These are phyloP conservation scores for Macroventuria anomochaeta DNA, from an alignment of 2,329 filamentous ascomycete species.

Conservation along the genomic window DNA sequence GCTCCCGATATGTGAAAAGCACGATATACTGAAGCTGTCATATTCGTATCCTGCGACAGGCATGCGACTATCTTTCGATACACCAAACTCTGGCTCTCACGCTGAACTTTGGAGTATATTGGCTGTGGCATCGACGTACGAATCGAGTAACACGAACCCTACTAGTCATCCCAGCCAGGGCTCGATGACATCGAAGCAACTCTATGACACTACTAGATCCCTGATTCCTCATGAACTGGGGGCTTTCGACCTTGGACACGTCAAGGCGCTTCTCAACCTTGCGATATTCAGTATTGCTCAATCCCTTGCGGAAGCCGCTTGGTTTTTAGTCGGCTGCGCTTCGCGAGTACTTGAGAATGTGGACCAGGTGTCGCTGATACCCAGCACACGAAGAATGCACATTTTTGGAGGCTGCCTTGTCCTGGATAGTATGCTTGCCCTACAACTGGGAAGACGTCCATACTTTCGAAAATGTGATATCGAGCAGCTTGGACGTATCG, in stretches of 20 bases:
- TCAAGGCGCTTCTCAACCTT: constrained; percentile 57
- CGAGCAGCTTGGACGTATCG: constrained; percentile 56
- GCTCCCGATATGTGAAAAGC: constrained; percentile 75
- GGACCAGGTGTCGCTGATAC: constrained; percentile 42
- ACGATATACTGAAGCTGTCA: constrained; percentile 64
- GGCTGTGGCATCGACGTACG: constrained; percentile 50
- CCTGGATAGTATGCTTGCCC: constrained; percentile 65
- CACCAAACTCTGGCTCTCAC: constrained; percentile 45
- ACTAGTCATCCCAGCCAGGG: constrained; percentile 1
- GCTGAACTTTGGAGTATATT: constrained; percentile 56
- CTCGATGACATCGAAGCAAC: constrained; percentile 22
- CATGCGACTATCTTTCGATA: constrained; percentile 32
- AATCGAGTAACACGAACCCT: constrained; percentile 11
- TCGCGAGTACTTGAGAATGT: constrained; percentile 60
- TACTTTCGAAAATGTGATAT: constrained; percentile 60
- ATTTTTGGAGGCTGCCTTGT: constrained; percentile 66
- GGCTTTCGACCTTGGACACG: constrained; percentile 48
- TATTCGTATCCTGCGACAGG: constrained; percentile 61
- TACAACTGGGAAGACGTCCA: constrained; percentile 58
- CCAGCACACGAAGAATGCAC: constrained; percentile 44
- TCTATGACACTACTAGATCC: constrained; percentile 38
- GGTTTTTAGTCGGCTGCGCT: constrained; percentile 70
- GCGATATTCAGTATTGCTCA: constrained; percentile 68
- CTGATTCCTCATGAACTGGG: constrained; percentile 43
- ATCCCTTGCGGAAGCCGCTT: constrained; percentile 64